Evolutionary conservation across 1,284 basidiomycete species (phyloP).

Genomic region (Phellopilus nigrolimitatus): DNA sequence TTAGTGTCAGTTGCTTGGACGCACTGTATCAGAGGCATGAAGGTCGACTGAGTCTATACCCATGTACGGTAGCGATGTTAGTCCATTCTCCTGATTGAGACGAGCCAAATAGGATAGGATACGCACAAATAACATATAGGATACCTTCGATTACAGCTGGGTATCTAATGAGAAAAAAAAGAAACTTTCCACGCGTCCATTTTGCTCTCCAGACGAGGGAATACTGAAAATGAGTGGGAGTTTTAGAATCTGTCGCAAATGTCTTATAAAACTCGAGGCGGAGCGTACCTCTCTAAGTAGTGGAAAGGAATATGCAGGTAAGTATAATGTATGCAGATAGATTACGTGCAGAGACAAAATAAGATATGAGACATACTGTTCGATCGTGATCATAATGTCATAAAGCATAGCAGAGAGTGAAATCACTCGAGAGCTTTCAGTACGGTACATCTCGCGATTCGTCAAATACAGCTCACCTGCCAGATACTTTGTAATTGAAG

Average conservation of each 20-base stretch:
- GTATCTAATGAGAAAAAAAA: slow-evolving; percentile 7
- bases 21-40: slow-evolving; percentile 3
- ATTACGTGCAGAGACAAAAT: background rate
- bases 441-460: background rate
- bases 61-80: no score
- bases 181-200: slow-evolving; percentile 8
- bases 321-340: no score
- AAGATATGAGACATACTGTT: background rate
- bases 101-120: background rate
- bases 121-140: slow-evolving; percentile 6
- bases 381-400: slow-evolving; percentile 11
- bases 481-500: background rate
- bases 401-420: slow-evolving; percentile 4
- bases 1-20: background rate
- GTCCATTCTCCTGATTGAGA: background rate
- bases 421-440: background rate
- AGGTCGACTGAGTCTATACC: slow-evolving; percentile 4
- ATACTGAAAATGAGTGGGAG: background rate
- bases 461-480: background rate
- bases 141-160: slow-evolving; percentile 11
- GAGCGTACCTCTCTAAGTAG: background rate
- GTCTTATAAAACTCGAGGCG: background rate
- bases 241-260: no score
- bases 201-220: slow-evolving; percentile 4
- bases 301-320: background rate